A percentile compares a stretch with the other conserved stretches of the same genome.
Evolutionary conservation across 768 basidiomycete genomes (phyloP).

Genomic region (Tephrocybe rancida): DNA sequence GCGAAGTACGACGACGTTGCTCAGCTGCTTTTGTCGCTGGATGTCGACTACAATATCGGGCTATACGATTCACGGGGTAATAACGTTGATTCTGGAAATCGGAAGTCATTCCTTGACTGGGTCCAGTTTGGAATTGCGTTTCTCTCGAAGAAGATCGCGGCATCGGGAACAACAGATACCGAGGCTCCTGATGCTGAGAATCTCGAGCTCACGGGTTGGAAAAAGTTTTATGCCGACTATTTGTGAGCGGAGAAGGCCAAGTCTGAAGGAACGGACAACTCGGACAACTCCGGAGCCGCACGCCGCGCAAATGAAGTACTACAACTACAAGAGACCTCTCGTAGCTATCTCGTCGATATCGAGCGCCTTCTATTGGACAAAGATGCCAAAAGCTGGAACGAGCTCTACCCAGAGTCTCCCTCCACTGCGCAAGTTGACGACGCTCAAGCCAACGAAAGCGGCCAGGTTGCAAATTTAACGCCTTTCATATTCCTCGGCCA

Average conservation of each 20-base stretch:
- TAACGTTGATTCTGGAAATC: constrained; percentile 19
- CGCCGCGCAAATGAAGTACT: not conserved
- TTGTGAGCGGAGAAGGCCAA: not conserved
- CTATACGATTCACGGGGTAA: constrained; percentile 23
- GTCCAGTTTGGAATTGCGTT: constrained; percentile 31
- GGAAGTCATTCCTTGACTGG: constrained; percentile 40
- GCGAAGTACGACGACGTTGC: constrained; percentile 35
- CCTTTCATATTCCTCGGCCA: not conserved
- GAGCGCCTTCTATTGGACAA: constrained; percentile 31
- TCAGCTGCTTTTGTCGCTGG: constrained; percentile 39
- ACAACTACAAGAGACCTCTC: constrained; percentile 4
- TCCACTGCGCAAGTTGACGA: constrained; percentile 8
- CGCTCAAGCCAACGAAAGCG: constrained; percentile 11
- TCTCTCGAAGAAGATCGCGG: constrained; percentile 22
- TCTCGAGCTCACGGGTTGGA: not conserved
- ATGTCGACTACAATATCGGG: constrained; percentile 35
- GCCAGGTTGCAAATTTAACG: not conserved
- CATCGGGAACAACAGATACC: constrained; percentile 3
- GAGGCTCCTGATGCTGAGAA: not conserved
- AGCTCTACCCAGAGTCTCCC: constrained; percentile 33
- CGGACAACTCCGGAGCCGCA: not conserved
- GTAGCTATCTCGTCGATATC: constrained; percentile 35
- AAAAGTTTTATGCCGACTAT: not conserved
- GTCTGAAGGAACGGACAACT: not conserved
- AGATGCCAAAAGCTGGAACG: constrained; percentile 46